Evolutionary conservation across 225 moss, liverwort and hornwort species (phyloP).

Genomic region (Bryoerythrophyllum caledonicum): DNA sequence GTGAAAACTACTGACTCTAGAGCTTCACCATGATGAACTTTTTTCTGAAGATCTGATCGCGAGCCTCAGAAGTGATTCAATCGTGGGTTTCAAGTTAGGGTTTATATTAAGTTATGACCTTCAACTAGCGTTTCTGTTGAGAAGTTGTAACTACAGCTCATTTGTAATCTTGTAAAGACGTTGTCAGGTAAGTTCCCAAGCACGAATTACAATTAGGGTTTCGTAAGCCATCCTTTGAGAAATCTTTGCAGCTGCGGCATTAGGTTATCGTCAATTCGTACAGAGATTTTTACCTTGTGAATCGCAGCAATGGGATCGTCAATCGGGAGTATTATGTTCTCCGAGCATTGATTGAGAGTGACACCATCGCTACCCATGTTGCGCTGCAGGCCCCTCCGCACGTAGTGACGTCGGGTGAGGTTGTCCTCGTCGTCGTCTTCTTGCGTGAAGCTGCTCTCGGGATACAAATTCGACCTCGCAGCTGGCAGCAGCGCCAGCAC

Average conservation of each 20-base stretch:
- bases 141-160: not conserved
- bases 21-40: not conserved
- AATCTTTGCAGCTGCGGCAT: slow-evolving; percentile 1
- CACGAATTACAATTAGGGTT: slow-evolving; percentile 21
- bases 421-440: slow-evolving; percentile 30
- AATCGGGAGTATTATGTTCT: not conserved
- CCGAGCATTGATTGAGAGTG: slow-evolving; percentile 5
- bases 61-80: not conserved
- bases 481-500: too few relatives aligned
- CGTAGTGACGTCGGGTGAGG: slow-evolving; percentile 28
- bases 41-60: slow-evolving; percentile 2
- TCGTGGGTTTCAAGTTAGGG: slow-evolving; percentile 9
- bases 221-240: not conserved
- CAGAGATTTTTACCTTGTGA: slow-evolving; percentile 25
- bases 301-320: slow-evolving; percentile 11
- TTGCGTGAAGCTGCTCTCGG: slow-evolving; percentile 10
- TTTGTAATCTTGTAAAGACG: not conserved
- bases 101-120: not conserved
- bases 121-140: not conserved
- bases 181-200: not conserved
- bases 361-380: slow-evolving; percentile 21
- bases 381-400: slow-evolving; percentile 31
- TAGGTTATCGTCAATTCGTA: slow-evolving; percentile 7
- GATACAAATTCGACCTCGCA: slow-evolving; percentile 7
- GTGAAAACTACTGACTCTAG: not conserved